Percentiles rank a stretch among this genome's conserved stretches.
phyloP scores from a whole-genome alignment of 805 yeast species.

The Blastobotrys terrestris region DNA sequence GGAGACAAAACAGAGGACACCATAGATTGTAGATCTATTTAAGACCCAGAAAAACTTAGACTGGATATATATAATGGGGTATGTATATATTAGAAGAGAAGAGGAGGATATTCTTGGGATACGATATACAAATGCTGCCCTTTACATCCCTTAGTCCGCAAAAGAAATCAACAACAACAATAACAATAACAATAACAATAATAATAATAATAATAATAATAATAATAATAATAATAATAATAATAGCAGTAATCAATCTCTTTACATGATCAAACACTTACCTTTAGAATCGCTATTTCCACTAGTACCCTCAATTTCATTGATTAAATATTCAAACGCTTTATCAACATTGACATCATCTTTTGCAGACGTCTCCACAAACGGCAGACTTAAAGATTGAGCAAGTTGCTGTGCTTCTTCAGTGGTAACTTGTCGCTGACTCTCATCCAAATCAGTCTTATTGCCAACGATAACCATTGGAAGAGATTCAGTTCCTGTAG shows the following conservation, averaged over 20 bases:
- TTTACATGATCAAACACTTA: slow-evolving; percentile 13
- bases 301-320: slow-evolving; percentile 19
- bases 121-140: too few relatives aligned
- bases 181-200: slow-evolving; percentile 1
- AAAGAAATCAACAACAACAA: too few relatives aligned
- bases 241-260: background rate
- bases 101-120: too few relatives aligned
- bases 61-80: too few relatives aligned
- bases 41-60: too few relatives aligned
- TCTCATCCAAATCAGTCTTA: slow-evolving; percentile 49
- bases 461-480: slow-evolving; percentile 69
- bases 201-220: background rate
- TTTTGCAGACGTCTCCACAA: slow-evolving; percentile 70
- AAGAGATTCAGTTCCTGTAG: slow-evolving; percentile 50
- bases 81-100: too few relatives aligned
- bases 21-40: too few relatives aligned
- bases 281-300: slow-evolving; percentile 8
- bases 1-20: too few relatives aligned
- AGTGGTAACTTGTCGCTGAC: slow-evolving; percentile 49
- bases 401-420: slow-evolving; percentile 51
- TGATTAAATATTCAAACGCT: slow-evolving; percentile 21
- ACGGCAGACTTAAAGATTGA: slow-evolving; percentile 50
- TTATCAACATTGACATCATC: slow-evolving; percentile 50
- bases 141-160: too few relatives aligned
- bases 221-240: background rate